A percentile compares a stretch with the other conserved stretches of the same genome.
phyloP scores from a whole-genome alignment of 2,329 filamentous ascomycete genomes.

The Talaromyces sp. region DNA sequence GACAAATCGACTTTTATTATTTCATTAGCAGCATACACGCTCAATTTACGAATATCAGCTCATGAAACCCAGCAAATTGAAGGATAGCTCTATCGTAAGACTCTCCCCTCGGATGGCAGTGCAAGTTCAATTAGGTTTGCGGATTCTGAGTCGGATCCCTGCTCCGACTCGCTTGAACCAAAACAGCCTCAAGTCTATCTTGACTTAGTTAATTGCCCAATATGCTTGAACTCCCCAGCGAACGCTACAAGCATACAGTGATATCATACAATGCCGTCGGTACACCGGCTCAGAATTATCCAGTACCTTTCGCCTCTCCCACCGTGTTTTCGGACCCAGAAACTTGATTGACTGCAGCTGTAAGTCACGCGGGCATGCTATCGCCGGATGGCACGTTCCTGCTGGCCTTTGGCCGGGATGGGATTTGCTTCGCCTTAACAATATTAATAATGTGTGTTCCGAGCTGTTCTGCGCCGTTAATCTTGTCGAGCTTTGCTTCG shows the following conservation, averaged over 20 bases:
- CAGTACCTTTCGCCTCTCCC: background rate
- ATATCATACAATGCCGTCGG: background rate
- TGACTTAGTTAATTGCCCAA: background rate
- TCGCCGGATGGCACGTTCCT: background rate
- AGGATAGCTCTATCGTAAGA: no score
- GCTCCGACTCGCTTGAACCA: no score
- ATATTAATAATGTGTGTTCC: constrained; percentile 63
- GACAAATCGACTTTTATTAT: no score
- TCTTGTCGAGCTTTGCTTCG: constrained; percentile 64
- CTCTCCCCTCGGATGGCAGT: no score
- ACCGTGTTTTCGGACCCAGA: background rate
- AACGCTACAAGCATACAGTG: background rate
- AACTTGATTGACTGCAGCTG: background rate
- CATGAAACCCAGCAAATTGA: no score
- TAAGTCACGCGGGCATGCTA: background rate
- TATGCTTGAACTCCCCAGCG: background rate
- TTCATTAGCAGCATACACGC: no score
- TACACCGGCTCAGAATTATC: background rate
- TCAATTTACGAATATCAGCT: no score
- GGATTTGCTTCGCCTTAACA: constrained; percentile 34
- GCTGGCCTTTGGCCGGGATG: background rate
- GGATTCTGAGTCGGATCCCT: no score
- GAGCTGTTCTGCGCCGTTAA: constrained; percentile 73
- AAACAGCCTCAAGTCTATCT: background rate
- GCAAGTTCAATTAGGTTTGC: no score